Evolutionary conservation across 2,329 filamentous ascomycete species (phyloP).

Genomic region (Chaetomium olivaceum): DNA sequence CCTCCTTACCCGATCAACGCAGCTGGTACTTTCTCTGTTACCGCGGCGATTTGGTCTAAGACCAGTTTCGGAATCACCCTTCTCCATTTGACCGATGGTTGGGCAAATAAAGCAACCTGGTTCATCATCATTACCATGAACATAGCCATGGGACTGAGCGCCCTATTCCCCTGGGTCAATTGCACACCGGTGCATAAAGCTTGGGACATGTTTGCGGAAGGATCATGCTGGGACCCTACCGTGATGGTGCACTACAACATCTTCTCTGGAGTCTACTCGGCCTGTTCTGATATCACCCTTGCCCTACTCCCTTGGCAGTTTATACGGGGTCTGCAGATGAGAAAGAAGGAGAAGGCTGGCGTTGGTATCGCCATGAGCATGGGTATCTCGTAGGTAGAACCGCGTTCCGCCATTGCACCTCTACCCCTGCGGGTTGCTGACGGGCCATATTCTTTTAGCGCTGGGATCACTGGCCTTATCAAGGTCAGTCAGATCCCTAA

Average conservation of each 20-base stretch:
- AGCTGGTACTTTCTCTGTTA: constrained; percentile 35
- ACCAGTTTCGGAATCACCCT: constrained; percentile 43
- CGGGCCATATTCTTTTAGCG: neutral
- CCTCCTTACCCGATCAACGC: constrained; percentile 25
- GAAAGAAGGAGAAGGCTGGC: constrained; percentile 36
- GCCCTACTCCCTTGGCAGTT: constrained; percentile 37
- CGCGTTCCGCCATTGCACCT: neutral
- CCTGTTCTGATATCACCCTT: constrained; percentile 33
- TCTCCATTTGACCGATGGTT: constrained; percentile 37
- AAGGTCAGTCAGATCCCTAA: constrained; percentile 22
- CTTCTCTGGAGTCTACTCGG: constrained; percentile 32
- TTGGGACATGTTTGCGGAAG: constrained; percentile 30
- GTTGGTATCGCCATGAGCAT: constrained; percentile 39
- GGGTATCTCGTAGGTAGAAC: constrained; percentile 33
- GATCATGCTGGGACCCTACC: constrained; percentile 33
- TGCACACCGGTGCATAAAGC: constrained; percentile 33
- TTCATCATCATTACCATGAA: constrained; percentile 38
- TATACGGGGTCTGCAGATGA: constrained; percentile 37
- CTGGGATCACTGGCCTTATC: constrained; percentile 22
- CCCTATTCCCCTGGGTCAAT: constrained; percentile 34
- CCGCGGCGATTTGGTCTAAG: constrained; percentile 41
- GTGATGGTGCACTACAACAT: constrained; percentile 33
- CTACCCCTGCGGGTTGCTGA: neutral
- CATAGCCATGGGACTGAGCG: constrained; percentile 33
- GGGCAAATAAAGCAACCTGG: constrained; percentile 36